Percentiles rank a stretch among this genome's conserved stretches.
Conservation (phyloP, 1,284 basidiomycete genomes). For the Ceratobasidium theobromae region DNA sequence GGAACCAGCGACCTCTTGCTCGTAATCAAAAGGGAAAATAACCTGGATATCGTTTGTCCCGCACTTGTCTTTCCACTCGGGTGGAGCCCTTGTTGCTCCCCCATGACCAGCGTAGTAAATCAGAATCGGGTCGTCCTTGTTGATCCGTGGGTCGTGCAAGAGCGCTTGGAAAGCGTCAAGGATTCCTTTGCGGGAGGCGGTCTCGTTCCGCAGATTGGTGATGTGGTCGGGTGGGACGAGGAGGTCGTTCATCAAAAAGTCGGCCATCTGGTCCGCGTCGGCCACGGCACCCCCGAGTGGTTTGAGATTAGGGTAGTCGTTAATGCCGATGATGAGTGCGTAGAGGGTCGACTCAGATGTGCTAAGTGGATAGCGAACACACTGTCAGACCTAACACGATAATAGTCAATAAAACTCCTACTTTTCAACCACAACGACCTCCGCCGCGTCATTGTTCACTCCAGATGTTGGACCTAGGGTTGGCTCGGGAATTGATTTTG, state of each 20-base stretch:
- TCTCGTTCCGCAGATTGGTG: not conserved
- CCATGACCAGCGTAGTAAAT: conserved; percentile 25
- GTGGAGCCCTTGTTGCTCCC: not conserved
- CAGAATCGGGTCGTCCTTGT: conserved; percentile 12
- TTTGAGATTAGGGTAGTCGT: not conserved
- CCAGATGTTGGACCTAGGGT: too few species aligned
- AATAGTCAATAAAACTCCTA: too few species aligned
- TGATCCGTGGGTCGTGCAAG: not conserved
- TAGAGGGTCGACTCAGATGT: not conserved
- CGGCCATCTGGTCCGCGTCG: not conserved
- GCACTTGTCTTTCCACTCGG: not conserved
- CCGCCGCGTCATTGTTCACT: too few species aligned
- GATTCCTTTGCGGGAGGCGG: conserved; percentile 2
- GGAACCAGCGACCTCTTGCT: not conserved
- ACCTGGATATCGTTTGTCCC: conserved; percentile 9
- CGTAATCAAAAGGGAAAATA: conserved; percentile 20
- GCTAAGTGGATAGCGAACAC: conserved; percentile 35
- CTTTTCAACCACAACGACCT: too few species aligned
- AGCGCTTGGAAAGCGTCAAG: not conserved
- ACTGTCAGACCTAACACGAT: not conserved
- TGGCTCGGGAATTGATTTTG: too few species aligned
- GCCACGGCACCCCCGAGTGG: not conserved
- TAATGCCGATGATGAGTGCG: conserved; percentile 23
- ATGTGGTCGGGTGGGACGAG: conserved; percentile 6
- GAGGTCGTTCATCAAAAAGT: conserved; percentile 11